These are phyloP conservation scores for Phyllostachys edulis DNA, from an alignment of 176 grass and related monocot species.

Conservation along the genomic window DNA sequence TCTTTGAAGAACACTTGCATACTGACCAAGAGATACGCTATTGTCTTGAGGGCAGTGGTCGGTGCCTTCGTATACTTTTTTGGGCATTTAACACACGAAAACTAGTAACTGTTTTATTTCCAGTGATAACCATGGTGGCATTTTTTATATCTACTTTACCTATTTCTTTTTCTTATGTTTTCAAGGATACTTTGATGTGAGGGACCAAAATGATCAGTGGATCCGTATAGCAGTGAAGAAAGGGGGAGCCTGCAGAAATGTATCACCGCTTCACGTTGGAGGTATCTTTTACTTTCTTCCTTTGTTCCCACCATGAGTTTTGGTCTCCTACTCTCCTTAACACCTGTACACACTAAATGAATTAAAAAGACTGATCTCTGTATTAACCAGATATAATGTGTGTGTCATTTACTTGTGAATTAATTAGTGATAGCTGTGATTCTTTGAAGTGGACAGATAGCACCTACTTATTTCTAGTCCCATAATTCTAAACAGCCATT, in stretches of 20 bases:
- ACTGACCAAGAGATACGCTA: slow-evolving; percentile 98
- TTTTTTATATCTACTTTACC: slow-evolving; percentile 7
- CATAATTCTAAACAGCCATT: not conserved
- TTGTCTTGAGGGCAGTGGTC: slow-evolving; percentile 88
- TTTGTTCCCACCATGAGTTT: not conserved
- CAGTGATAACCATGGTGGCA: not conserved
- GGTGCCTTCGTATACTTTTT: slow-evolving; percentile 30
- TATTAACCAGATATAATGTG: not conserved
- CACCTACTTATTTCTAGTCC: not conserved
- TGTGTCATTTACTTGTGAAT: not conserved
- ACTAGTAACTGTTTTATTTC: not conserved
- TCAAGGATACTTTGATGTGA: slow-evolving; percentile 89
- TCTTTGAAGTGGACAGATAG: not conserved
- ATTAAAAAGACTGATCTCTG: not conserved
- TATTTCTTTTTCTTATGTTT: slow-evolving; percentile 14
- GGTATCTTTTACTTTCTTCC: slow-evolving; percentile 42
- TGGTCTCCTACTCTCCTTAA: not conserved
- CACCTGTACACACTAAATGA: not conserved
- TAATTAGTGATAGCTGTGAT: not conserved
- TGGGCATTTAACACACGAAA: not conserved
- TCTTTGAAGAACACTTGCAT: slow-evolving; percentile 93
- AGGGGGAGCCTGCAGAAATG: slow-evolving; percentile 87
- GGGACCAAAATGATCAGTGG: slow-evolving; percentile 78
- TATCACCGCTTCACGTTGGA: slow-evolving; percentile 95
- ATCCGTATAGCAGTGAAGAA: slow-evolving; percentile 84